These are phyloP conservation scores for Tuber brumale DNA, from an alignment of 495 filamentous ascomycete species.

Conservation along the genomic window DNA sequence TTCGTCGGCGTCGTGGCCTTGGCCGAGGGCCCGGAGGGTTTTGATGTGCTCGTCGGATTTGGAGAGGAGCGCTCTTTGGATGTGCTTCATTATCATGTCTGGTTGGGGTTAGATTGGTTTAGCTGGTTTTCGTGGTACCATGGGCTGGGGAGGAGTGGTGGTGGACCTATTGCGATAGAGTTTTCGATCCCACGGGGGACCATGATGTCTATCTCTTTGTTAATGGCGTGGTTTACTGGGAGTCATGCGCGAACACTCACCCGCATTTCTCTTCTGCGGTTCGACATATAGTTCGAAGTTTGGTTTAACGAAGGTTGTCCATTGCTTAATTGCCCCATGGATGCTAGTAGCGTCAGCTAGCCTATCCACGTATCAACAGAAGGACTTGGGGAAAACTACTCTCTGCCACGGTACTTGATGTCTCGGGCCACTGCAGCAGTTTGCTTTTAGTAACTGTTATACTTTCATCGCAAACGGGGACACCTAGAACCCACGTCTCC, in stretches of 20 bases:
- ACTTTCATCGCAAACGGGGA: not conserved
- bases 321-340: slow-evolving; percentile 95
- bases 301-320: slow-evolving; percentile 92
- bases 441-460: slow-evolving; percentile 17
- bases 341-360: slow-evolving; percentile 45
- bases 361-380: not conserved
- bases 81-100: slow-evolving; percentile 85
- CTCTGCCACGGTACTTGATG: slow-evolving; percentile 41
- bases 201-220: slow-evolving; percentile 64
- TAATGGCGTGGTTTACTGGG: slow-evolving; percentile 17
- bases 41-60: slow-evolving; percentile 79
- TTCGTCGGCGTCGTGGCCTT: slow-evolving; percentile 57
- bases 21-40: slow-evolving; percentile 65
- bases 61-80: slow-evolving; percentile 70
- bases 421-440: slow-evolving; percentile 38
- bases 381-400: slow-evolving; percentile 21
- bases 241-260: slow-evolving; percentile 43
- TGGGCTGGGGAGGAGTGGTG: not conserved
- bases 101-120: not conserved
- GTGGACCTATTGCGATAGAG: slow-evolving; percentile 75
- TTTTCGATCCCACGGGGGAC: slow-evolving; percentile 93
- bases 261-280: slow-evolving; percentile 76
- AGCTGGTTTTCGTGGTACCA: slow-evolving; percentile 33
- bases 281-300: slow-evolving; percentile 87
- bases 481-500: slow-evolving; percentile 64